Base-by-base conservation (phyloP, 257 asterid species). In the Forsythia suspensa region DNA sequence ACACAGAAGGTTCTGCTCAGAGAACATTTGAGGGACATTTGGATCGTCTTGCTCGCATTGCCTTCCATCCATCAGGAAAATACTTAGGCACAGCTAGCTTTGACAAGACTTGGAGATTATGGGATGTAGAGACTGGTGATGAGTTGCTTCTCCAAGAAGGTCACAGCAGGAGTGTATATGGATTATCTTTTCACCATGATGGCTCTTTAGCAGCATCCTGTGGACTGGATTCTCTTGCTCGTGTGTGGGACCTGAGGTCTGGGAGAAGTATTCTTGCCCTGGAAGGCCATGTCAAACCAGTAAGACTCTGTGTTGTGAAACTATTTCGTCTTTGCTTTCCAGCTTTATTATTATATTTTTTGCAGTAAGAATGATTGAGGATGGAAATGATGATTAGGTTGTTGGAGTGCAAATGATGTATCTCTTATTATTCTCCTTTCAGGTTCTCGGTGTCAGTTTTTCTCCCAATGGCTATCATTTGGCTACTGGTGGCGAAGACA, bases 131-230 rank as follows among this genome's bases (percentile, higher is more conserved):
- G 83, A 89, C 97, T 52, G 97, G 99, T 70, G 97, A 90, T 75
- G 98, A 92, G 88, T 84, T 94, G 78, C 98, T 96, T 83, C 93
- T 93, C 83, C 99, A 96, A 85, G 99, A 96, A 91, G 99, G 98
- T 70, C 98, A 94, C 78, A 96, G 98, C 76, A 92, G 98, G 85
- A 91, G 99, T 84, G 91, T 96, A 2, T 96, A 96, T 80, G 99
- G 98, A 37, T 69, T 96, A 46, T 48, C 92, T 67, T 96, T 96
- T 80, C 97, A 94, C 70, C 89, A 77, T 69, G 99, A 96, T 79
- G 99, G 99, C 79, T 94, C 99, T 66, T 89, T 96, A 77, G 98
- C 89, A 52, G 99, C 97, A 80, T 89, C 98, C 37, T 96, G 98
- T 72, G 99, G 98, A 73, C 84, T 96, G 68, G 97, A 96, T 85